Percentiles rank a stretch among this genome's conserved stretches.
Evolutionary conservation across 495 filamentous ascomycete genomes (phyloP).

Genomic region (Penicillium tannophilum): DNA sequence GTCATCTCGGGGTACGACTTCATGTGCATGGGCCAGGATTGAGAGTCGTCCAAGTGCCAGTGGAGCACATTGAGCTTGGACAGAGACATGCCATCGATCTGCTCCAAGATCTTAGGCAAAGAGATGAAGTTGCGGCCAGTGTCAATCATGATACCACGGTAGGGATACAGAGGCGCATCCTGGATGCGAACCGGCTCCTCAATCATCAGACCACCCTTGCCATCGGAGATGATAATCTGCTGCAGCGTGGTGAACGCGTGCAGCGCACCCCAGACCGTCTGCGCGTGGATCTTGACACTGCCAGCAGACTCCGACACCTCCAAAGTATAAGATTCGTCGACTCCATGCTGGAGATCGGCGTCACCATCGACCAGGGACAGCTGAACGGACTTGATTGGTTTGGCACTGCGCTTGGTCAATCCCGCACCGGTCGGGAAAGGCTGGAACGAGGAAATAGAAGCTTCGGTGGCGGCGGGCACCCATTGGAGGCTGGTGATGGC

Average conservation of each 20-base stretch:
- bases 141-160: constrained; percentile 55
- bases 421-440: constrained; percentile 48
- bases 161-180: constrained; percentile 51
- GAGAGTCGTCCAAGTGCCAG: constrained; percentile 54
- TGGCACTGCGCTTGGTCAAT: constrained; percentile 36
- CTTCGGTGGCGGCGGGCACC: constrained; percentile 54
- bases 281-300: constrained; percentile 46
- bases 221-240: constrained; percentile 53
- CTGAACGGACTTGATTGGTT: constrained; percentile 35
- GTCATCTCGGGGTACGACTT: constrained; percentile 54
- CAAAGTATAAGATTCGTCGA: constrained; percentile 62
- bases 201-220: constrained; percentile 46
- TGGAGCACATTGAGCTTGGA: constrained; percentile 57
- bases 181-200: constrained; percentile 52
- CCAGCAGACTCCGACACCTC: constrained; percentile 36
- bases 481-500: constrained; percentile 51
- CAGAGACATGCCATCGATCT: constrained; percentile 53
- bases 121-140: constrained; percentile 54
- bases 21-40: constrained; percentile 56
- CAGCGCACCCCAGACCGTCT: constrained; percentile 57
- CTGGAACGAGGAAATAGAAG: constrained; percentile 47
- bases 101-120: constrained; percentile 50
- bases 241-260: constrained; percentile 62
- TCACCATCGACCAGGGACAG: constrained; percentile 43
- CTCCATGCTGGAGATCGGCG: constrained; percentile 53